Evolutionary conservation across 2,329 filamentous ascomycete species (phyloP).

Genomic region (Xylariaceae sp.): DNA sequence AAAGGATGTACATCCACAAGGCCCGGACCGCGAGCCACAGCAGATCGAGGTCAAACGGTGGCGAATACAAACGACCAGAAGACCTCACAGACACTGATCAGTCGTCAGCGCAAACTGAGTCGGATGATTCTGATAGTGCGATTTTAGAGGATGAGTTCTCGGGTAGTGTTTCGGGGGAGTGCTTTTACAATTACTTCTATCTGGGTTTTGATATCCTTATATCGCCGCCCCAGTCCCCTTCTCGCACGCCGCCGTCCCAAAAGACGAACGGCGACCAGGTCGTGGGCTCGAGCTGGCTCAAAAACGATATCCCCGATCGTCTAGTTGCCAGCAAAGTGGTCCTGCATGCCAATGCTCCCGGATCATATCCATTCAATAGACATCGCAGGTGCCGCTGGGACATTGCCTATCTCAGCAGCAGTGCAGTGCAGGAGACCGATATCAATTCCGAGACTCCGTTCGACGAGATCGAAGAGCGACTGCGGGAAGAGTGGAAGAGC

Average conservation of each 20-base stretch:
- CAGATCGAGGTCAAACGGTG: conserved; percentile 37
- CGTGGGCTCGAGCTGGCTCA: conserved; percentile 27
- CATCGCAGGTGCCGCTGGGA: conserved; percentile 87
- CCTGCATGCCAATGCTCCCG: conserved; percentile 88
- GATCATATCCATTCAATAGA: conserved; percentile 93
- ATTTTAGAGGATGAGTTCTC: conserved; percentile 48
- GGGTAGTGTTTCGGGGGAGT: conserved; percentile 57
- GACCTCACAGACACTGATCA: conserved; percentile 66
- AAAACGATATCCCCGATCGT: conserved; percentile 46
- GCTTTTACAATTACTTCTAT: conserved; percentile 96
- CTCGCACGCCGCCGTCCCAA: conserved; percentile 52
- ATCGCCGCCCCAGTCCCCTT: conserved; percentile 64
- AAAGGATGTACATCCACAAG: conserved; percentile 80
- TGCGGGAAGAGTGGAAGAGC: conserved; percentile 64
- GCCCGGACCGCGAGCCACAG: conserved; percentile 46
- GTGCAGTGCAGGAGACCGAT: conserved; percentile 30
- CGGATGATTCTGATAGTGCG: conserved; percentile 60
- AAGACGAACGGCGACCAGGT: conserved; percentile 15
- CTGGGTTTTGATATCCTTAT: conserved; percentile 90
- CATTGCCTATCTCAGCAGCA: conserved; percentile 50
- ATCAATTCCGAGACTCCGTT: conserved; percentile 75
- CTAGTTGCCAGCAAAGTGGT: conserved; percentile 88
- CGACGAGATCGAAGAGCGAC: conserved; percentile 57
- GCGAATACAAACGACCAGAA: conserved; percentile 40
- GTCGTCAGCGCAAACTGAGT: conserved; percentile 63